Evolutionary conservation across 2,329 filamentous ascomycete genomes (phyloP).

Genomic region (Talaromyces funiculosus): DNA sequence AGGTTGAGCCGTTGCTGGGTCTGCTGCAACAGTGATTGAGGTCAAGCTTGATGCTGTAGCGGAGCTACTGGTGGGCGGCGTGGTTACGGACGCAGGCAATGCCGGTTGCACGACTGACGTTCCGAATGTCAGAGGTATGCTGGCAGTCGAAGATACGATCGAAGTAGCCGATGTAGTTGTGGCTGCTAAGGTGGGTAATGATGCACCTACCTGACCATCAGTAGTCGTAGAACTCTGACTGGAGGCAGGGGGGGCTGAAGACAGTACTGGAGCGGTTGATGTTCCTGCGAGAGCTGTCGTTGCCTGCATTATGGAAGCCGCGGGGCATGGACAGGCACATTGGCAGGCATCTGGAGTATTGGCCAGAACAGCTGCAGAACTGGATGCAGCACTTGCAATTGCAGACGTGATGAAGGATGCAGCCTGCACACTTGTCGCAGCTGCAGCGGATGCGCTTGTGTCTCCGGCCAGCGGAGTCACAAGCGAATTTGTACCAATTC

Average conservation of each 20-base stretch:
- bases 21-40: neutral
- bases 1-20: neutral
- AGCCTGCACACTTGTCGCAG: neutral
- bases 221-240: neutral
- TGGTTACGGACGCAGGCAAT: neutral
- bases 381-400: neutral
- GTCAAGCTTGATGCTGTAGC: neutral
- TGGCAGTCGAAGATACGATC: neutral
- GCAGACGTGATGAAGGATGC: conserved; percentile 4
- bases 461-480: neutral
- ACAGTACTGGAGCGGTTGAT: neutral
- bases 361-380: neutral
- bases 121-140: neutral
- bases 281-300: neutral
- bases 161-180: neutral
- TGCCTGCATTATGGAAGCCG: neutral
- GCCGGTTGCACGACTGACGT: neutral
- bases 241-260: neutral
- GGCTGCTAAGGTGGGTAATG: neutral
- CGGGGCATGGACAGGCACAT: conserved; percentile 13
- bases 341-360: neutral
- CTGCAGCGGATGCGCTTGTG: neutral
- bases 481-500: neutral
- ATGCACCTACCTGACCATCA: neutral
- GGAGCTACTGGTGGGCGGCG: neutral